These are phyloP conservation scores for Schoenoplectus triqueter DNA, from an alignment of 202 grass and related monocot genomes.

Conservation along the genomic window DNA sequence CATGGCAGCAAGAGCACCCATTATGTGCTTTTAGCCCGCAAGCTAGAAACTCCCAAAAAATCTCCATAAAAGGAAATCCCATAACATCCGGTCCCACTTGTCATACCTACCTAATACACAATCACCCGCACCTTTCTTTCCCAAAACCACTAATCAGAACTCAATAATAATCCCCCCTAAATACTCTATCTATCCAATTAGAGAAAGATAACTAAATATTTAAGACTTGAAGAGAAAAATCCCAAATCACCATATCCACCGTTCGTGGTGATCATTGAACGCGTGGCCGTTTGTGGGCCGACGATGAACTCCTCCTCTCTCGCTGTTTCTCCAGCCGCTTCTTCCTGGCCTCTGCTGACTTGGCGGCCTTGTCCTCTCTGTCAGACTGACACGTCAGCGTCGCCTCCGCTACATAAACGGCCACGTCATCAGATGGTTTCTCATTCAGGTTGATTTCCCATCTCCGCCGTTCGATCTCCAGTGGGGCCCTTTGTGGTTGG, in stretches of 20 bases:
- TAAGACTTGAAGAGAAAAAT: too few relatives aligned
- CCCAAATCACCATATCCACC: background rate
- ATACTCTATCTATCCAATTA: conserved; percentile 3
- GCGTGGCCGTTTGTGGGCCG: conserved; percentile 29
- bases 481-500: background rate
- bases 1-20: background rate
- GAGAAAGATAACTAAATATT: background rate
- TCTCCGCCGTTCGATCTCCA: background rate
- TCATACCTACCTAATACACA: conserved; percentile 11
- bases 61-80: background rate
- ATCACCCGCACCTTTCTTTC: background rate
- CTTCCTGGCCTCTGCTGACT: conserved; percentile 42
- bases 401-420: background rate
- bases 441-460: conserved; percentile 40
- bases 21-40: background rate
- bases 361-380: conserved; percentile 34
- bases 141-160: too few relatives aligned
- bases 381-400: background rate
- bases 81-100: conserved; percentile 5
- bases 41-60: background rate
- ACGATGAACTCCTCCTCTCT: conserved; percentile 9
- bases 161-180: background rate
- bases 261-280: background rate
- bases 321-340: conserved; percentile 36
- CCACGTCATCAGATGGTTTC: conserved; percentile 28